Evolutionary conservation across 305 asterid species (phyloP), one percentile per base, ranked within the genome.

Genomic region (Fraxinus dipetala): DNA sequence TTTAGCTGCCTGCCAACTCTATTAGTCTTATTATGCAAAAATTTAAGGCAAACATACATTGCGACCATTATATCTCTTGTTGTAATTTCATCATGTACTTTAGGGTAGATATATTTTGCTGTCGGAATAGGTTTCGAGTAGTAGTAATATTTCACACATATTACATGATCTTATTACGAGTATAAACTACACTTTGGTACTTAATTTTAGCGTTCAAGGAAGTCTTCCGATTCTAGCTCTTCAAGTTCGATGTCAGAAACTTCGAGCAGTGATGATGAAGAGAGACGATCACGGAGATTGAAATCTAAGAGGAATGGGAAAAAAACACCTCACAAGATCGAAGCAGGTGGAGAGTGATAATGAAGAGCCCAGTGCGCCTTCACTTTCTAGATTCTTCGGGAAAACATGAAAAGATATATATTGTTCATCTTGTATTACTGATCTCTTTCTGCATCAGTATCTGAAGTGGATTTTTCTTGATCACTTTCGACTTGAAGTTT

Each of bases 331-430:
- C 14, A 89, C 95, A 34, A 91, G 87, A 81, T 90, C 95, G 5
- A 90, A 91, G 86, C 89, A 85, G 26, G 79, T 87, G 1, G 72
- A 87, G 83, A 81, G 89, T 8, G 92, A 86, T 45, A 75, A 81
- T 34, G 92, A 86, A 70, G 91, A 88, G 77, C 89, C 86, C 45
- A 90, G 81, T 8, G 99, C 98, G 75, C 98, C 98, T 45, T 85
- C 92, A 3, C 96, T 96, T 76, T 96, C 98, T 54, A 90, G 92
- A 86, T 96, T 96, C 91, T 96, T 96, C 80, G 98, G 94, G 83
- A 90, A 82, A 22, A 9, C 89, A 36, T 84, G 73, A 93, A 92
- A 89, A 87, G 85, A 91, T 80, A 36, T 82, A 48, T 14, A 31
- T 79, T 70, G 30, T 67, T 51, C 75, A 65, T 78, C 22, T 38